Conservation (phyloP, 768 basidiomycete genomes). For the Rubroboletus pulcherrimus region DNA sequence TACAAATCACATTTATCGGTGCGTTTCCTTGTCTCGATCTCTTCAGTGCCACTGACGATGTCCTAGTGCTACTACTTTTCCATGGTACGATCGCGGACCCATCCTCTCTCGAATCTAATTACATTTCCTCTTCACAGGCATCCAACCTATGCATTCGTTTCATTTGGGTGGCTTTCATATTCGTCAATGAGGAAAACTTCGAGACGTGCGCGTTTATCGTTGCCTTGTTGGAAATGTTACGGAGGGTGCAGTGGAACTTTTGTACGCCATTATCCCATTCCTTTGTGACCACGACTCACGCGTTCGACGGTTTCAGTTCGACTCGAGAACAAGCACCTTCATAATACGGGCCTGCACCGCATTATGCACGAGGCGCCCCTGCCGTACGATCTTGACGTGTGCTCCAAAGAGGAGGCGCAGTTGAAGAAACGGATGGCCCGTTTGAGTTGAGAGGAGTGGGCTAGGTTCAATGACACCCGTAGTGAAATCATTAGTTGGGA, state of each 20-base stretch:
- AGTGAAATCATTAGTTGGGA: neutral
- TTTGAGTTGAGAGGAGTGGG: slow-evolving; percentile 14
- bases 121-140: slow-evolving; percentile 40
- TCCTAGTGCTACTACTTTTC: slow-evolving; percentile 73
- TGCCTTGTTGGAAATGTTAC: slow-evolving; percentile 69
- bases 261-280: slow-evolving; percentile 44
- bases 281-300: neutral
- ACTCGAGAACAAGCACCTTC: slow-evolving; percentile 87
- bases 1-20: slow-evolving; percentile 65
- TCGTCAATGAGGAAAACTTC: slow-evolving; percentile 42
- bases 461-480: neutral
- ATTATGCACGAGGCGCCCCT: slow-evolving; percentile 82
- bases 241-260: slow-evolving; percentile 91
- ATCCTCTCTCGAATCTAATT: neutral
- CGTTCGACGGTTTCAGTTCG: slow-evolving; percentile 46
- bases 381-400: slow-evolving; percentile 60
- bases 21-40: slow-evolving; percentile 13
- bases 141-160: slow-evolving; percentile 76
- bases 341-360: slow-evolving; percentile 91
- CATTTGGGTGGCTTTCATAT: slow-evolving; percentile 78
- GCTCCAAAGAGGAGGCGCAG: slow-evolving; percentile 40
- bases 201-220: slow-evolving; percentile 62
- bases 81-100: slow-evolving; percentile 45
- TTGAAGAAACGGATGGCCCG: slow-evolving; percentile 16
- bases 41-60: neutral